A percentile compares a stretch with the other conserved stretches of the same genome.
Conservation (phyloP, 768 basidiomycete genomes). For the Candolleomyces eurysporus region DNA sequence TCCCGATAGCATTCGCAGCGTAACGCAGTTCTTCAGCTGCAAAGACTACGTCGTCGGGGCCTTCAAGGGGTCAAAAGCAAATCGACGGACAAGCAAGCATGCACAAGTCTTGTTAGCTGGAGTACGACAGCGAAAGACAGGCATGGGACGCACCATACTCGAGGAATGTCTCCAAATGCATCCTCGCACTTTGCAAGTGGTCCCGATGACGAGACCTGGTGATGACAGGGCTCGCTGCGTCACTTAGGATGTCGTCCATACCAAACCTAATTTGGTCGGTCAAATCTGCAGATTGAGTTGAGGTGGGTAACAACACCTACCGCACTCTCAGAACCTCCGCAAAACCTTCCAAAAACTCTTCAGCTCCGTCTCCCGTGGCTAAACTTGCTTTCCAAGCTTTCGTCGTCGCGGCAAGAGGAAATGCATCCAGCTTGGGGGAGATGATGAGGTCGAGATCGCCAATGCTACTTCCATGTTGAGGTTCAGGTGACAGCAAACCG, state of each 20-base stretch:
- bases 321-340: conserved; percentile 45
- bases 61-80: conserved; percentile 25
- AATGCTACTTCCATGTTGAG: background rate
- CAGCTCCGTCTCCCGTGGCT: conserved; percentile 52
- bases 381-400: conserved; percentile 65
- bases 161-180: conserved; percentile 63
- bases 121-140: background rate
- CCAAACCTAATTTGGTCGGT: conserved; percentile 1
- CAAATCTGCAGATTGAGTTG: background rate
- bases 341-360: conserved; percentile 59
- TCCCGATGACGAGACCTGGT: conserved; percentile 79
- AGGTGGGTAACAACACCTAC: conserved; percentile 30
- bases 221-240: conserved; percentile 50
- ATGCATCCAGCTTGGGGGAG: background rate
- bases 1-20: conserved; percentile 79
- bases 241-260: background rate
- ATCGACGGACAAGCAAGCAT: background rate
- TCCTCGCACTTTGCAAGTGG: conserved; percentile 66
- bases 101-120: no score
- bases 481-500: background rate
- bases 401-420: background rate
- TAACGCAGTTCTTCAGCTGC: conserved; percentile 89
- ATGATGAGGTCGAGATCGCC: background rate
- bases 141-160: conserved; percentile 18
- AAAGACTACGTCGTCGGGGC: conserved; percentile 69